These are phyloP conservation scores for Diaporthe ilicicola DNA, from an alignment of 2,329 filamentous ascomycete genomes.

Conservation along the genomic window DNA sequence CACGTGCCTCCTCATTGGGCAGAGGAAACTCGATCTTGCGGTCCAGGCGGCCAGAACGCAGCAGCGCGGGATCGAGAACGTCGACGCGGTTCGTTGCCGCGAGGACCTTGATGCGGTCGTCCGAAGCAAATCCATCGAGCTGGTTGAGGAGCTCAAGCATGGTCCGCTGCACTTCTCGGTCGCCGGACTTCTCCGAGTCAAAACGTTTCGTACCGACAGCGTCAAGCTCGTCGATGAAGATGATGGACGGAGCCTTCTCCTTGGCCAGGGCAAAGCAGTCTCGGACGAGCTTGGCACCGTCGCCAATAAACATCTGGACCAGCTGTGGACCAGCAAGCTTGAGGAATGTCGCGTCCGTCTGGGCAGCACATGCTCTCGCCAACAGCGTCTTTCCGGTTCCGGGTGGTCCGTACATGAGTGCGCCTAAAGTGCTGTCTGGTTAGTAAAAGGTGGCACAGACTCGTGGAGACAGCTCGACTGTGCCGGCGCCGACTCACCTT, in stretches of 20 bases:
- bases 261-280: conserved; percentile 98
- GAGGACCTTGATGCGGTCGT: conserved; percentile 95
- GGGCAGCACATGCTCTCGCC: conserved; percentile 93
- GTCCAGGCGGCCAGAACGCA: conserved; percentile 91
- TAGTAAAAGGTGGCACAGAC: conserved; percentile 27
- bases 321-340: conserved; percentile 97
- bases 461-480: neutral
- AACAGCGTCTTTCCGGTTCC: conserved; percentile 92
- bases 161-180: conserved; percentile 96
- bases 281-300: conserved; percentile 95
- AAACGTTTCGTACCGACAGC: conserved; percentile 99
- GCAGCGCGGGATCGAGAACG: conserved; percentile 88
- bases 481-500: conserved; percentile 69
- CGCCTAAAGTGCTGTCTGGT: conserved; percentile 64
- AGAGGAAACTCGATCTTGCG: conserved; percentile 98
- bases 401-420: conserved; percentile 95
- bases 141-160: conserved; percentile 99
- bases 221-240: conserved; percentile 99
- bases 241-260: conserved; percentile 98
- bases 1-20: conserved; percentile 95
- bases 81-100: conserved; percentile 95
- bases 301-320: conserved; percentile 99
- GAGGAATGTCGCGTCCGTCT: conserved; percentile 98
- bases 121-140: conserved; percentile 95
- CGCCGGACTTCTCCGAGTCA: conserved; percentile 97